Evolutionary conservation across 768 basidiomycete species (phyloP).

Genomic region (Pleurotus platypus): DNA sequence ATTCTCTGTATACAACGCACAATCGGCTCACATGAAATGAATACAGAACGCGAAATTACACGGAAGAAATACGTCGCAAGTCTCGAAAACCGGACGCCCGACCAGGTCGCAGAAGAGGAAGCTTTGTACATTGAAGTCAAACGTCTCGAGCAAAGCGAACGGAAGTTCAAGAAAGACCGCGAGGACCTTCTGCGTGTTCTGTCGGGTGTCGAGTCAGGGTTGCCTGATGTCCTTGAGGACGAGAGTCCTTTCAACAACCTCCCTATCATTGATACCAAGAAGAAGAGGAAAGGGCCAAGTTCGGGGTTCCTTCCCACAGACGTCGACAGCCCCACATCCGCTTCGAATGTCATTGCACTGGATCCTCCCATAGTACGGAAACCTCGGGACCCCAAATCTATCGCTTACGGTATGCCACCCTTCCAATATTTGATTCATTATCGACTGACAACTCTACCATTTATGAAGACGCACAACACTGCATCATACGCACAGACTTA

Average conservation of each 20-base stretch:
- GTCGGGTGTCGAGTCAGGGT: conserved; percentile 83
- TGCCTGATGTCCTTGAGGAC: conserved; percentile 71
- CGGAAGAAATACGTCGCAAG: conserved; percentile 85
- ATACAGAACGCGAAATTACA: conserved; percentile 78
- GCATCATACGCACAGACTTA: conserved; percentile 68
- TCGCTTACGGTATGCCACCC: conserved; percentile 48
- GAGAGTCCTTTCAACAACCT: conserved; percentile 29
- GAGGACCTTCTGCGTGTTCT: conserved; percentile 84
- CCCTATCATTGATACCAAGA: conserved; percentile 53
- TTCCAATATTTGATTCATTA: conserved; percentile 12
- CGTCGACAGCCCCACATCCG: conserved; percentile 48
- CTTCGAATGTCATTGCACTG: conserved; percentile 27
- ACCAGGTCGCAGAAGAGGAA: conserved; percentile 94
- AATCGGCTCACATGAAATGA: background rate
- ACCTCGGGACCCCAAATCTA: conserved; percentile 51
- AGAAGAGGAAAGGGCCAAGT: conserved; percentile 42
- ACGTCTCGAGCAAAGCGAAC: conserved; percentile 91
- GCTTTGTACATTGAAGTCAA: conserved; percentile 91
- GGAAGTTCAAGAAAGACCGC: conserved; percentile 81
- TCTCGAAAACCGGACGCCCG: conserved; percentile 84
- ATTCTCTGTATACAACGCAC: background rate
- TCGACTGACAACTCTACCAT: background rate
- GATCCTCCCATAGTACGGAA: conserved; percentile 33
- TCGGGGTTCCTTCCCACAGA: conserved; percentile 19
- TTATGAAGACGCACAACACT: conserved; percentile 59